phyloP scores from a whole-genome alignment of 176 grass and related monocot genomes.

The Poa pratensis region DNA sequence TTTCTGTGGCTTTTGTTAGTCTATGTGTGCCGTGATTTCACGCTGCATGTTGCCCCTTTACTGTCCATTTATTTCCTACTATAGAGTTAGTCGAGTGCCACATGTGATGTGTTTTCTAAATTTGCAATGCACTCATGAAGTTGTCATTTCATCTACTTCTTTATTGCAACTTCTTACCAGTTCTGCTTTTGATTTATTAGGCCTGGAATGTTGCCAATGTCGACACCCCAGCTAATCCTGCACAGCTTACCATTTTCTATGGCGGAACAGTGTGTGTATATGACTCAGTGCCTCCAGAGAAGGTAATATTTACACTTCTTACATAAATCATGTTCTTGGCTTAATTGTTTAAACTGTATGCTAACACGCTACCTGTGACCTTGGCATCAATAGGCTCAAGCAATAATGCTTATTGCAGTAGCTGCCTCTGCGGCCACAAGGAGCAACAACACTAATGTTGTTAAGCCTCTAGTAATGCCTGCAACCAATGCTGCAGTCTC shows the following conservation, averaged over 20 bases:
- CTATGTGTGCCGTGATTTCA: not conserved
- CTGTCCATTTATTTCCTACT: not conserved
- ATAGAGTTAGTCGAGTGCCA: not conserved
- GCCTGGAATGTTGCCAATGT: constrained; percentile 49
- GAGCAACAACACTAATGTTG: constrained; percentile 33
- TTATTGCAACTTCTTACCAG: constrained; percentile 29
- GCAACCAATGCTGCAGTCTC: constrained; percentile 35
- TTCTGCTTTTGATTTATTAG: constrained; percentile 51
- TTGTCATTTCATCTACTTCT: constrained; percentile 22
- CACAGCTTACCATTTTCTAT: constrained; percentile 93
- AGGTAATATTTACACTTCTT: constrained; percentile 54
- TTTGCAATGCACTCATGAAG: not conserved
- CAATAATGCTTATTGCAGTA: constrained; percentile 94
- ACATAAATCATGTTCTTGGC: not conserved
- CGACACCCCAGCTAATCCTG: constrained; percentile 35
- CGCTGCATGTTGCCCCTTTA: no score
- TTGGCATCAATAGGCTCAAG: constrained; percentile 69
- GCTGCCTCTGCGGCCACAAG: constrained; percentile 51
- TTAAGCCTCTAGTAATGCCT: constrained; percentile 47
- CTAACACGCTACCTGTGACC: constrained; percentile 10
- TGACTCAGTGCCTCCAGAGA: constrained; percentile 77
- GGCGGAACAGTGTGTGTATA: constrained; percentile 82
- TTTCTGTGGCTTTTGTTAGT: not conserved
- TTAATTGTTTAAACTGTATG: not conserved
- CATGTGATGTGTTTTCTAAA: constrained; percentile 6